Evolutionary conservation across 768 basidiomycete species (phyloP).

Genomic region (Scleroderma citrinum): DNA sequence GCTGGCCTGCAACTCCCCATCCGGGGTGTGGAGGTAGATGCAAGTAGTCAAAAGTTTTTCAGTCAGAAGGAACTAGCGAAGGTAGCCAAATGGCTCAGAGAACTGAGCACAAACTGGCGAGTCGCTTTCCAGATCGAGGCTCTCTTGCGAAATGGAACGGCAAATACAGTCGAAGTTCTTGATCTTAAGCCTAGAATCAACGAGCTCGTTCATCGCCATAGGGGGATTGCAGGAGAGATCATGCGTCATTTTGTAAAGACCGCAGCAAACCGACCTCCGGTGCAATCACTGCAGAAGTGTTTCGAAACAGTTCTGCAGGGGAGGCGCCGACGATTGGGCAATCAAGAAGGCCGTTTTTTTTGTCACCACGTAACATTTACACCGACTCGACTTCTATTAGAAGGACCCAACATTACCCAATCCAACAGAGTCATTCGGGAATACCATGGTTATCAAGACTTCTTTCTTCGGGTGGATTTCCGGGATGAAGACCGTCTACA

Average conservation of each 20-base stretch:
- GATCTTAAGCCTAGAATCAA: constrained; percentile 41
- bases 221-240: constrained; percentile 38
- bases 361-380: constrained; percentile 75
- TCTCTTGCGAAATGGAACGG: constrained; percentile 53
- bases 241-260: constrained; percentile 50
- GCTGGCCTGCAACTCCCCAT: constrained; percentile 39
- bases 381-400: constrained; percentile 65
- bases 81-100: constrained; percentile 39
- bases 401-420: constrained; percentile 71
- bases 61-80: constrained; percentile 37
- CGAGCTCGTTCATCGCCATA: constrained; percentile 30
- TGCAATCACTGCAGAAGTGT: constrained; percentile 38
- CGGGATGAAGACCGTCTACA: constrained; percentile 77
- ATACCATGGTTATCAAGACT: constrained; percentile 52
- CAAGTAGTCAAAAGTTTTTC: constrained; percentile 48
- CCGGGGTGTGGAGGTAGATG: constrained; percentile 39
- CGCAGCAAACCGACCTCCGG: constrained; percentile 41
- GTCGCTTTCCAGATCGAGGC: constrained; percentile 77
- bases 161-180: constrained; percentile 55
- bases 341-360: constrained; percentile 42
- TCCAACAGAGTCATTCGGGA: constrained; percentile 77
- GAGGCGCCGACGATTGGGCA: constrained; percentile 12
- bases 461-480: constrained; percentile 81
- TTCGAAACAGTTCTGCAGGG: constrained; percentile 34
- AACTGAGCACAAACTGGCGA: constrained; percentile 39